phyloP scores from a whole-genome alignment of 2,329 filamentous ascomycete genomes.

The Hypoxylon sp. region DNA sequence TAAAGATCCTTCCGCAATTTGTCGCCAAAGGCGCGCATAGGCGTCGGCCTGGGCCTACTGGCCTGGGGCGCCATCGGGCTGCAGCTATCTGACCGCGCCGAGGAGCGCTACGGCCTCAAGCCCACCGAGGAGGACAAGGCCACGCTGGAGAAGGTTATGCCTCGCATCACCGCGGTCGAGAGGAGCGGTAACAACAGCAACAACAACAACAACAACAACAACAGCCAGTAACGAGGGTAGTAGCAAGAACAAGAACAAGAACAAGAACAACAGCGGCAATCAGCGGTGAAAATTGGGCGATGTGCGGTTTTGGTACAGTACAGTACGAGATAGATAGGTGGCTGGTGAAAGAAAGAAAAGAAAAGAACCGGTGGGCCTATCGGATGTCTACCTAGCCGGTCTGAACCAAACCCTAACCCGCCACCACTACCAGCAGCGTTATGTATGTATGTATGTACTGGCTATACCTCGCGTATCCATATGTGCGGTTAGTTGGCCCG shows the following conservation, averaged over 20 bases:
- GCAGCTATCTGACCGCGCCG: constrained; percentile 79
- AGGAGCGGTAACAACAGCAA: constrained; percentile 49
- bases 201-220: background rate
- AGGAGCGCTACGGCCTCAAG: constrained; percentile 79
- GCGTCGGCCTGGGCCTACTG: constrained; percentile 81
- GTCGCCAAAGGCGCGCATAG: constrained; percentile 76
- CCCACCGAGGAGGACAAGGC: constrained; percentile 81
- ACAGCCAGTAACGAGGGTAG: background rate
- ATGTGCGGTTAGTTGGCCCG: constrained; percentile 1
- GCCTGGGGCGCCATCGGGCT: constrained; percentile 82
- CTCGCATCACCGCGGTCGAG: constrained; percentile 74
- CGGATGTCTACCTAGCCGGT: constrained; percentile 33
- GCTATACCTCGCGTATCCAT: constrained; percentile 11
- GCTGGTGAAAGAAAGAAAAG: background rate
- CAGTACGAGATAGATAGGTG: background rate
- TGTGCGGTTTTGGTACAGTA: background rate
- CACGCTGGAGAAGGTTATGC: constrained; percentile 72
- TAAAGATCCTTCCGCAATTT: constrained; percentile 79
- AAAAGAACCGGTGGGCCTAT: constrained; percentile 26
- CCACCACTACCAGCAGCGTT: background rate
- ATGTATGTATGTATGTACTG: constrained; percentile 18
- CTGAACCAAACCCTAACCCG: constrained; percentile 18
- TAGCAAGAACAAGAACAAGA: background rate
- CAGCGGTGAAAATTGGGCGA: constrained; percentile 26
- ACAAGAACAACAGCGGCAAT: constrained; percentile 9